Conservation (phyloP, 352 stramenopile genomes). For the Pythium folliculosum region DNA sequence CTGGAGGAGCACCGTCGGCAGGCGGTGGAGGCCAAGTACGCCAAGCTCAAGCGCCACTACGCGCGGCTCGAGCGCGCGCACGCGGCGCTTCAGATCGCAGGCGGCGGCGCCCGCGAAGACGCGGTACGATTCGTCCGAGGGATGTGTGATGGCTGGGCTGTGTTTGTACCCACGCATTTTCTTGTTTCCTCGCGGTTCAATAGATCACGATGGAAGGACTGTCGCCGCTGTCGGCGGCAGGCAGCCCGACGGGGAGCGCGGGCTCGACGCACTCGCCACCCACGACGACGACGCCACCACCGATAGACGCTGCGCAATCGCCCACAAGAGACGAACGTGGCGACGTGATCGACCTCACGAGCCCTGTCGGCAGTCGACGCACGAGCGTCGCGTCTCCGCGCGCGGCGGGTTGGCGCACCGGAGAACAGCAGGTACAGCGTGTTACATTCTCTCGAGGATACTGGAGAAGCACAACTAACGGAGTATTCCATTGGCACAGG, state of each 20-base stretch:
- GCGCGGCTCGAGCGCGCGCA: slow-evolving; percentile 59
- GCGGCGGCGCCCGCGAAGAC: not conserved
- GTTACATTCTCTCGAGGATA: too few species aligned
- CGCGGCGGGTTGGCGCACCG: not conserved
- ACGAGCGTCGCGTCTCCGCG: slow-evolving; percentile 11
- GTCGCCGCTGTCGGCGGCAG: not conserved
- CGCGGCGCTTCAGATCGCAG: slow-evolving; percentile 32
- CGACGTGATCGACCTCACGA: slow-evolving; percentile 66
- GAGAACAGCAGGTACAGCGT: not conserved
- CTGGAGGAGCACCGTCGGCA: slow-evolving; percentile 54
- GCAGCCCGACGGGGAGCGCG: not conserved
- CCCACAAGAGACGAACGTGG: slow-evolving; percentile 10
- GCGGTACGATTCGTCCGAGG: not conserved
- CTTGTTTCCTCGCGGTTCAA: not conserved
- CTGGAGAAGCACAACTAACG: not conserved
- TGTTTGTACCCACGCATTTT: not conserved
- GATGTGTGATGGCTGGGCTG: not conserved
- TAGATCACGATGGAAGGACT: slow-evolving; percentile 3
- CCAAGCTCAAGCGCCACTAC: slow-evolving; percentile 66
- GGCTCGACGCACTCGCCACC: not conserved
- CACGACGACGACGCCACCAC: not conserved
- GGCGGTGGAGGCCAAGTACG: slow-evolving; percentile 69
- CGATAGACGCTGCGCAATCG: slow-evolving; percentile 25
- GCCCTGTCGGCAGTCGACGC: slow-evolving; percentile 28
- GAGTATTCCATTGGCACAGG: not conserved